A percentile compares a stretch with the other conserved stretches of the same genome.
Evolutionary conservation across 768 basidiomycete species (phyloP).

Genomic region (Chlorophyllum brunneum): DNA sequence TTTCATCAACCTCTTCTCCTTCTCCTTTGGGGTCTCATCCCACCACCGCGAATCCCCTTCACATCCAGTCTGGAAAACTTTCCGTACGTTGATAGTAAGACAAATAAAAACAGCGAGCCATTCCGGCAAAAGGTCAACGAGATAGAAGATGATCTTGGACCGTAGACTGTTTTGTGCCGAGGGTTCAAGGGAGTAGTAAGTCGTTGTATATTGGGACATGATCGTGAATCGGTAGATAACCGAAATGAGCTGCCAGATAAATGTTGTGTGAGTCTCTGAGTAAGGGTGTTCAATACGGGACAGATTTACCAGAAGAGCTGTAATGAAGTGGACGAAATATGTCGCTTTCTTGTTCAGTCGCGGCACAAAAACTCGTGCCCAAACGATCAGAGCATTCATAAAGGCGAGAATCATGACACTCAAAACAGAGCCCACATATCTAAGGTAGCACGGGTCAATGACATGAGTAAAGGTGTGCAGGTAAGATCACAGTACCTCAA

Average conservation of each 20-base stretch:
- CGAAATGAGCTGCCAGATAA: constrained; percentile 22
- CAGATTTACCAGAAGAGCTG: constrained; percentile 2
- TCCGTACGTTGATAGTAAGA: constrained; percentile 21
- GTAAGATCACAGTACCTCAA: constrained; percentile 13
- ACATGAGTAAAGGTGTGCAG: background rate
- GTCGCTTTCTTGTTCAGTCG: constrained; percentile 19
- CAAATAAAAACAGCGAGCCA: constrained; percentile 23
- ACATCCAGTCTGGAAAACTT: constrained; percentile 24
- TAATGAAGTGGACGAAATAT: background rate
- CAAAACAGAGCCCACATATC: constrained; percentile 26
- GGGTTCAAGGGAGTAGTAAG: constrained; percentile 20
- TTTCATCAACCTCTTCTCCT: constrained; percentile 17
- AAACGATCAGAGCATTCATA: constrained; percentile 17
- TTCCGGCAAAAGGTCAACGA: constrained; percentile 31
- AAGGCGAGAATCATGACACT: constrained; percentile 21
- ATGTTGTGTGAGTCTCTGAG: background rate
- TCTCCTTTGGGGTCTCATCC: constrained; percentile 22
- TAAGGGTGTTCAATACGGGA: background rate
- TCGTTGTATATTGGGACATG: constrained; percentile 25
- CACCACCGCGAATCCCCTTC: constrained; percentile 20
- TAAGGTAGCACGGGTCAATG: constrained; percentile 3
- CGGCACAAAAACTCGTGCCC: constrained; percentile 19
- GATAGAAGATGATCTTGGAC: constrained; percentile 29
- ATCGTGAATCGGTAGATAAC: constrained; percentile 29
- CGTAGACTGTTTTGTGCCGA: constrained; percentile 22